phyloP scores from a whole-genome alignment of 345 rosid genomes.

The Pistacia integerrima region DNA sequence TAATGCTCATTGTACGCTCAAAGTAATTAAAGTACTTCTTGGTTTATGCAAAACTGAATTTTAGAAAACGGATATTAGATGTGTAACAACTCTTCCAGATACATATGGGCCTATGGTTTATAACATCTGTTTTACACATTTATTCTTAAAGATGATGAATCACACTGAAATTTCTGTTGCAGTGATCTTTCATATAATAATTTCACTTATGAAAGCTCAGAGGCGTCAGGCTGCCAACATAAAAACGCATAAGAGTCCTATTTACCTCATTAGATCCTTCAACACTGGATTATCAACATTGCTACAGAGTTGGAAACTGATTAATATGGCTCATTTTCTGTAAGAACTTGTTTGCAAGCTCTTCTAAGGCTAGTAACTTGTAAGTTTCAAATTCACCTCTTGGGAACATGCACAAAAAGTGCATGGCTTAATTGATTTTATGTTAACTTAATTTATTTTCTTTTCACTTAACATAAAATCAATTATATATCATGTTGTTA shows the following conservation, averaged over 20 bases:
- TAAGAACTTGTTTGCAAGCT: conserved; percentile 49
- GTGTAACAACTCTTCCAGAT: too few species aligned
- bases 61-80: too few species aligned
- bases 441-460: too few species aligned
- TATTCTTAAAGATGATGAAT: neutral
- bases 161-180: conserved; percentile 2
- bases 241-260: conserved; percentile 26
- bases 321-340: neutral
- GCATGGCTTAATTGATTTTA: too few species aligned
- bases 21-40: too few species aligned
- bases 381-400: conserved; percentile 16
- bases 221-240: too few species aligned
- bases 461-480: neutral
- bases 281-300: neutral
- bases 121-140: too few species aligned
- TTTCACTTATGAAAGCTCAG: neutral
- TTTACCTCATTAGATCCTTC: neutral
- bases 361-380: conserved; percentile 21
- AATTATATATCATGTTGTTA: neutral
- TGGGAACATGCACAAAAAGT: neutral
- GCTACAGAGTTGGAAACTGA: neutral
- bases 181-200: conserved; percentile 47
- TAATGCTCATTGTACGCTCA: too few species aligned
- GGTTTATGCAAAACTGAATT: too few species aligned
- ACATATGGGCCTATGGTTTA: too few species aligned